These are phyloP conservation scores for Aspergillus tanneri DNA, from an alignment of 2,329 filamentous ascomycete species.

Conservation along the genomic window DNA sequence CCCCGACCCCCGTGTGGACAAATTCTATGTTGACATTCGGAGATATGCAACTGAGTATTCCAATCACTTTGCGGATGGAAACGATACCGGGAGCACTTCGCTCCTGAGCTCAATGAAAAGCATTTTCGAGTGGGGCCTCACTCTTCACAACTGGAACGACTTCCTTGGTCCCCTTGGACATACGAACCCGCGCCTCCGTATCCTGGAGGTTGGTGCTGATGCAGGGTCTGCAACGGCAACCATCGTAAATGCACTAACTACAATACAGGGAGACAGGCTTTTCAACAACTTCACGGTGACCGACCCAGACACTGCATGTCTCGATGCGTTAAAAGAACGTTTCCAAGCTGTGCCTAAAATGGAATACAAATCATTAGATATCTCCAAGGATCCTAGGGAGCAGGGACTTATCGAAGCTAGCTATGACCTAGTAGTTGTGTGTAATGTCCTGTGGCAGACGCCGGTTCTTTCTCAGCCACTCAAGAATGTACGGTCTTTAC, in stretches of 20 bases:
- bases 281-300: background rate
- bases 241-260: background rate
- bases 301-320: background rate
- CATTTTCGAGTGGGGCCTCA: slow-evolving; percentile 1
- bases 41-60: background rate
- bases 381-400: background rate
- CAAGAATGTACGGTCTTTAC: background rate
- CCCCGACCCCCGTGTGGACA: background rate
- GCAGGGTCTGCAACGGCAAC: background rate
- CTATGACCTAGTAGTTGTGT: slow-evolving; percentile 3
- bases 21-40: background rate
- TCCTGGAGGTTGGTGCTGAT: slow-evolving; percentile 3
- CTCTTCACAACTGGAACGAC: background rate
- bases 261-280: background rate
- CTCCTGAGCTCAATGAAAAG: slow-evolving; percentile 2
- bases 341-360: background rate
- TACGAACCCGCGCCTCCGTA: background rate
- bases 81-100: background rate
- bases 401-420: background rate
- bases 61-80: background rate
- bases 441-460: slow-evolving; percentile 1
- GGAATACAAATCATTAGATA: background rate
- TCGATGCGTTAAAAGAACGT: background rate
- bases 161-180: background rate
- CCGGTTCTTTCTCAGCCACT: background rate